Evolutionary conservation across 1,139 yeast species (phyloP).

Genomic region (Meyerozyma athensensis): DNA sequence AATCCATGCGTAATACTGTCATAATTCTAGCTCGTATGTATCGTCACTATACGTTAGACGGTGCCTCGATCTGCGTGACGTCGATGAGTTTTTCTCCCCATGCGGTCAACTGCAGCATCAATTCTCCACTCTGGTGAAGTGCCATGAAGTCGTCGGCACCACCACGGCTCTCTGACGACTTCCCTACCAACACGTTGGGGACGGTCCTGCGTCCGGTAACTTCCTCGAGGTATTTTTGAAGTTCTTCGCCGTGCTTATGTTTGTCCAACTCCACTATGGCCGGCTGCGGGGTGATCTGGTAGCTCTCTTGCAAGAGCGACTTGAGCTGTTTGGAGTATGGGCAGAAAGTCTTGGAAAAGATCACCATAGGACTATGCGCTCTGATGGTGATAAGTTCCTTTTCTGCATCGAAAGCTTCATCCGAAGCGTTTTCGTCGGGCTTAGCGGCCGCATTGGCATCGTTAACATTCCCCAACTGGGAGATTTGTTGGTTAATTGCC

Average conservation of each 20-base stretch:
- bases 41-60: slow-evolving; percentile 38
- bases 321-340: slow-evolving; percentile 76
- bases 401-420: slow-evolving; percentile 50
- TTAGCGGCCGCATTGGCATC: not conserved
- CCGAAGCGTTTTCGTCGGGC: slow-evolving; percentile 16
- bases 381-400: slow-evolving; percentile 58
- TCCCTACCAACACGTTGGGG: slow-evolving; percentile 65
- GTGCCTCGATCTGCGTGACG: slow-evolving; percentile 51
- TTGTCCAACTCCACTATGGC: slow-evolving; percentile 76
- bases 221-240: slow-evolving; percentile 56
- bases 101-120: slow-evolving; percentile 42
- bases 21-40: not conserved
- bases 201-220: slow-evolving; percentile 64
- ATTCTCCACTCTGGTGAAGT: slow-evolving; percentile 52
- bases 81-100: slow-evolving; percentile 64
- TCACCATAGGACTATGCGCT: slow-evolving; percentile 61
- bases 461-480: slow-evolving; percentile 18
- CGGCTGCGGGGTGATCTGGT: slow-evolving; percentile 69
- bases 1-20: not conserved
- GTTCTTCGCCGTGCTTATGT: slow-evolving; percentile 60
- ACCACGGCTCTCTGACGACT: slow-evolving; percentile 52
- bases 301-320: slow-evolving; percentile 55
- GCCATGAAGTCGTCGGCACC: slow-evolving; percentile 75
- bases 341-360: slow-evolving; percentile 67
- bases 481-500: slow-evolving; percentile 37